phyloP scores from a whole-genome alignment of 208 protist species.

The Leptomonas seymouri region DNA sequence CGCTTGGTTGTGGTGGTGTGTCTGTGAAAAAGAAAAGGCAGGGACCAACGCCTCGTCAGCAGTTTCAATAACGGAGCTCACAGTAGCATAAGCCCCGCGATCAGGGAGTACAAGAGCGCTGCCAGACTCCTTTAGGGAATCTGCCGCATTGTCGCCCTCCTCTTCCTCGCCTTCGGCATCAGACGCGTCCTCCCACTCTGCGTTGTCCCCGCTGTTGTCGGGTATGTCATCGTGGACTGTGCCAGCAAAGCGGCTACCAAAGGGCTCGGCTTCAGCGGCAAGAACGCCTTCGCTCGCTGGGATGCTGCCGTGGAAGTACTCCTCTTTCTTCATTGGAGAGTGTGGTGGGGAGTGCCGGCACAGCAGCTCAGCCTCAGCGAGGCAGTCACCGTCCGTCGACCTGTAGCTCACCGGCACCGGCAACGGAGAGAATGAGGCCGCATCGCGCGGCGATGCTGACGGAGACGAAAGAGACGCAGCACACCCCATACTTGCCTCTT shows the following conservation, averaged over 20 bases:
- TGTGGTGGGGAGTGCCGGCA: too few relatives aligned
- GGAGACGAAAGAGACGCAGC: background rate
- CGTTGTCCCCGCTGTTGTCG: background rate
- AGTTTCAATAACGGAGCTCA: background rate
- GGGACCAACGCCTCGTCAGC: background rate
- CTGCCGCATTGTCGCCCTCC: background rate
- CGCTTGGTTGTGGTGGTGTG: background rate
- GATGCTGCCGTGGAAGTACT: too few relatives aligned
- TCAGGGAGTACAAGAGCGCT: background rate
- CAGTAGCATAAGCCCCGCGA: background rate
- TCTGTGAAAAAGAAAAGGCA: background rate
- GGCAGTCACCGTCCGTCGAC: too few relatives aligned
- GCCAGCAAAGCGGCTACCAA: too few relatives aligned
- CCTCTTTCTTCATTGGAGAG: too few relatives aligned
- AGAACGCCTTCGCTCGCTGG: background rate
- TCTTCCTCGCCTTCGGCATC: background rate
- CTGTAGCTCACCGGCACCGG: background rate
- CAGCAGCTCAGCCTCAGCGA: too few relatives aligned
- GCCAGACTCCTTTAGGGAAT: background rate
- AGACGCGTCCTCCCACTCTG: conserved; percentile 6
- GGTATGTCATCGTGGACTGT: background rate
- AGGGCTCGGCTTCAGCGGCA: background rate
- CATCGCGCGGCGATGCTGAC: background rate
- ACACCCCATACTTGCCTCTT: background rate
- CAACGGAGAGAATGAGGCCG: background rate